phyloP scores from a whole-genome alignment of 1,139 yeast genomes.

The Saccharomyces hybrid region DNA sequence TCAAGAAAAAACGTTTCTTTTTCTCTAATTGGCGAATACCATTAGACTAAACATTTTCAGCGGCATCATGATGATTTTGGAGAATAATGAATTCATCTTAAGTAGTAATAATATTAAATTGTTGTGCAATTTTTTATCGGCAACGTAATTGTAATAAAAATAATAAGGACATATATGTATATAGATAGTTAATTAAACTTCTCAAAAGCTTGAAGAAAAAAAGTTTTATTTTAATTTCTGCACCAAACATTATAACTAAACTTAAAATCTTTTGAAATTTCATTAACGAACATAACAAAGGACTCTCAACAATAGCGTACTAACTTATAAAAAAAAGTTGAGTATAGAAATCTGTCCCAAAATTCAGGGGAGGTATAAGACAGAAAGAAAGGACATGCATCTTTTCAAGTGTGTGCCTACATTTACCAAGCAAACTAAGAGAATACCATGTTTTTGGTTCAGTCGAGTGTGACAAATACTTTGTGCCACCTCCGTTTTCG shows the following conservation, averaged over 20 bases:
- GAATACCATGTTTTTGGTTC: too few species aligned
- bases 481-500: too few species aligned
- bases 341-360: too few species aligned
- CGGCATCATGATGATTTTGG: neutral
- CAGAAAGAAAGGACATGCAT: too few species aligned
- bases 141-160: neutral
- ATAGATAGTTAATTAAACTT: neutral
- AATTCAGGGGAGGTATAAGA: too few species aligned
- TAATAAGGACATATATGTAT: neutral
- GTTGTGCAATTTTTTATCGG: neutral
- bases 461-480: too few species aligned
- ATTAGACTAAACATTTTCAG: neutral
- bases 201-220: neutral
- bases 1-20: neutral
- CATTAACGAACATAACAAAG: neutral
- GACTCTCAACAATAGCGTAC: too few species aligned
- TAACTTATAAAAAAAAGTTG: too few species aligned
- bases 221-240: neutral
- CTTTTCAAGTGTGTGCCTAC: too few species aligned
- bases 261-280: neutral
- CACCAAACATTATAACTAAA: neutral
- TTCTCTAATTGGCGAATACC: neutral
- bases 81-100: neutral
- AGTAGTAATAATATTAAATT: neutral
- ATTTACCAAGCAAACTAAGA: too few species aligned